Percentiles rank a stretch among this genome's conserved stretches.
These are phyloP conservation scores for Sicyos edulis DNA, from an alignment of 306 rosid species.

Conservation along the genomic window DNA sequence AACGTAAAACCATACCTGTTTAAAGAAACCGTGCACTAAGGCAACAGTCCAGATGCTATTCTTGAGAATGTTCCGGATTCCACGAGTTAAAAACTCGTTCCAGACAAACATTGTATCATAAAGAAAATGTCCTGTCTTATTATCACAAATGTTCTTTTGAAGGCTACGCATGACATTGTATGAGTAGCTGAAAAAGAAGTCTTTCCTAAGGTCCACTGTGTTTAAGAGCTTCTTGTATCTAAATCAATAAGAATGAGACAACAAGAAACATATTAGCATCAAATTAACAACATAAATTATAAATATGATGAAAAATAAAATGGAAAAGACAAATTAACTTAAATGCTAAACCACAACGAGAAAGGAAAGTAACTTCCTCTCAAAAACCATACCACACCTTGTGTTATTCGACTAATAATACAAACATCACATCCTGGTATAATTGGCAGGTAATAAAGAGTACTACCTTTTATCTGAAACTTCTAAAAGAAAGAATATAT, in stretches of 20 bases:
- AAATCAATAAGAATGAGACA: slow-evolving; percentile 42
- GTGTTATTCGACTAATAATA: slow-evolving; percentile 70
- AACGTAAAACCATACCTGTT: slow-evolving; percentile 52
- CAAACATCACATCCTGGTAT: slow-evolving; percentile 83
- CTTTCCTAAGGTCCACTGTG: slow-evolving; percentile 96
- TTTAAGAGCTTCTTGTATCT: slow-evolving; percentile 99
- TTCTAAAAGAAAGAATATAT: slow-evolving; percentile 29
- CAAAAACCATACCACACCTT: slow-evolving; percentile 63
- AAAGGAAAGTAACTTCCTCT: slow-evolving; percentile 40
- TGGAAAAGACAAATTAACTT: too few relatives aligned
- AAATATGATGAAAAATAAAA: slow-evolving; percentile 8
- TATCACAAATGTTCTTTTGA: slow-evolving; percentile 69
- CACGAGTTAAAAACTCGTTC: slow-evolving; percentile 94
- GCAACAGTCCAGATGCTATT: slow-evolving; percentile 93
- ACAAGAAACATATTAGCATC: slow-evolving; percentile 36
- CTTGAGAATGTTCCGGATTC: slow-evolving; percentile 58
- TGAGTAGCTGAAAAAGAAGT: slow-evolving; percentile 99
- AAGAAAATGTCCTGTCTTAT: slow-evolving; percentile 46
- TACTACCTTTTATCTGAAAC: slow-evolving; percentile 46
- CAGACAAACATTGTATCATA: slow-evolving; percentile 92
- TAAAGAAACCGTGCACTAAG: slow-evolving; percentile 81
- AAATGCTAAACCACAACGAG: slow-evolving; percentile 22
- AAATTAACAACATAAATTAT: slow-evolving; percentile 14
- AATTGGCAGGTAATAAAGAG: slow-evolving; percentile 45
- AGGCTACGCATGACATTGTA: slow-evolving; percentile 86